Base-by-base conservation (phyloP, 2,329 filamentous ascomycete species). In the Talaromyces albobiverticillius region DNA sequence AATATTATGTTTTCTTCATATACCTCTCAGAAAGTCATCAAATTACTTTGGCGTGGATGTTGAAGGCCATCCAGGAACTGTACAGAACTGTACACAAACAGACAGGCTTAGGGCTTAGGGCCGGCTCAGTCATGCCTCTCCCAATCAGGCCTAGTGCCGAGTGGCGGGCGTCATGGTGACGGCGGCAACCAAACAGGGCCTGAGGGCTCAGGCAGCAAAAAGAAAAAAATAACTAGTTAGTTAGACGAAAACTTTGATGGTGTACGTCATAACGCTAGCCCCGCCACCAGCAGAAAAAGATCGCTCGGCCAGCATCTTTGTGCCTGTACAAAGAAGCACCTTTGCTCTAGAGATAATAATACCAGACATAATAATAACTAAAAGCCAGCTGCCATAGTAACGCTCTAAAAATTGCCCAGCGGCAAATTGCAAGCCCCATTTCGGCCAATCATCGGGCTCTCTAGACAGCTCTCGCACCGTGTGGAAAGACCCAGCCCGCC, bases 401-500 rank as follows among this genome's bases (percentile, higher is more conserved):
- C n/a, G n/a, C n/a, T n/a, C n/a, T n/a, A n/a, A n/a, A n/a, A n/a
- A n/a, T n/a, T n/a, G n/a, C n/a, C 5, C 26, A 10, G 26, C 26
- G 10, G 26, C 5, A 10, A 10, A 29, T 29, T 29, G 5, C 26
- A 40, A 22, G 36, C 16, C 10, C 4, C 18, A 22, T 5, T 11
- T 3, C 25, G 36, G 18, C 53, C 38, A 46, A 54, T 46, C 10
- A 14, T 11, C 20, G 40, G n/a, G 51, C 34, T 38, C 18, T 3
- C 34, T 3, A n/a, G 43, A 18, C 29, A 36, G 47, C 46, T 51
- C 47, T 47, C 49, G 41, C 65, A 66, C 67, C 60, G 25, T 41
- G 53, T 71, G 66, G 69, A 72, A 72, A 54, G 65, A 42, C 56
- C 65, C 69, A 66, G 70, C 71, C 65, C 52, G 57, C 59, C 59